phyloP scores from a whole-genome alignment of 1,284 basidiomycete species.

The Irpex lacteus region DNA sequence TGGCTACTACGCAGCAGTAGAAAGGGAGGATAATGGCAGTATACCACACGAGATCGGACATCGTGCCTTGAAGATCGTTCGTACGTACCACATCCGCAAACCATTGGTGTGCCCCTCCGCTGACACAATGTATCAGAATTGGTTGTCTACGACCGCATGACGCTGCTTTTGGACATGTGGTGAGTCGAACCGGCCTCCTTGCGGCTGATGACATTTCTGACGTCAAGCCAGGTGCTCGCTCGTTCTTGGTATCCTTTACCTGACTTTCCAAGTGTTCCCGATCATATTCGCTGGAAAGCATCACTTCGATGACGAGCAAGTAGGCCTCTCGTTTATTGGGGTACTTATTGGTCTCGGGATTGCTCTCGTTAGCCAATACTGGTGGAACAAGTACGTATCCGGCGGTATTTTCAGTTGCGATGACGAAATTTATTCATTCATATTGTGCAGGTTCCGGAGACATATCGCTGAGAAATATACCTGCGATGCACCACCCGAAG shows the following conservation, averaged over 20 bases:
- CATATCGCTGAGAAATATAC: conserved; percentile 27
- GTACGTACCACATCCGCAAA: conserved; percentile 40
- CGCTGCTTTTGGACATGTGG: conserved; percentile 62
- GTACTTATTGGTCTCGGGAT: conserved; percentile 67
- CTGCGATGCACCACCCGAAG: conserved; percentile 67
- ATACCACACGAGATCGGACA: conserved; percentile 36
- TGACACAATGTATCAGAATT: conserved; percentile 47
- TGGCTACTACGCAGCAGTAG: conserved; percentile 55
- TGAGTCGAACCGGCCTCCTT: conserved; percentile 18
- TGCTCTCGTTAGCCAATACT: conserved; percentile 53
- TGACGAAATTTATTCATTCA: background rate
- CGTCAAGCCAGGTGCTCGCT: conserved; percentile 42
- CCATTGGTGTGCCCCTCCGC: background rate
- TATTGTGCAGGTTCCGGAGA: conserved; percentile 14
- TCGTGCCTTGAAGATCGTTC: conserved; percentile 58
- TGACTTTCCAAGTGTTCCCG: conserved; percentile 70
- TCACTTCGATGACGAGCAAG: conserved; percentile 57
- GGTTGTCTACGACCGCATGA: conserved; percentile 71
- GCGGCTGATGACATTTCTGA: background rate
- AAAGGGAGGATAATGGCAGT: conserved; percentile 37
- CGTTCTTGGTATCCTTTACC: conserved; percentile 74
- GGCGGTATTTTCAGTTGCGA: background rate
- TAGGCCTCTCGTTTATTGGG: conserved; percentile 70
- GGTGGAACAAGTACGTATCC: conserved; percentile 53
- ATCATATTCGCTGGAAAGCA: conserved; percentile 63